Base-by-base conservation (phyloP, 257 asterid species). In the Solanum sparsipilum region DNA sequence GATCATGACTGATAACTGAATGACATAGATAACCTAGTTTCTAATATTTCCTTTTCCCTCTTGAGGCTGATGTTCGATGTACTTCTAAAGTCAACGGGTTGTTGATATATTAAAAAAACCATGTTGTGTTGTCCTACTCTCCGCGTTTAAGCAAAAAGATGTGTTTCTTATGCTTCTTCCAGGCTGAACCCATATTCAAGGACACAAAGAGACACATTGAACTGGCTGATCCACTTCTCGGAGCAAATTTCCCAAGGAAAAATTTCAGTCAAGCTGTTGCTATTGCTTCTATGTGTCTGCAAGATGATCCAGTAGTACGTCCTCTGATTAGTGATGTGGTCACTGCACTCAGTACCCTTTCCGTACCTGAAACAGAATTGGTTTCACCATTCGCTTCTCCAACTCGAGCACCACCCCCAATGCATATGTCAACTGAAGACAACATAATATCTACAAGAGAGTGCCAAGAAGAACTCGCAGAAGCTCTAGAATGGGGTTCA, bases 401-500 rank as follows among this genome's bases (percentile, higher is more conserved):
- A 11, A 36, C 94, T 39, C 83, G 20, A 82, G 70, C 85, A 48
- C 85, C 85, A 48, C 9, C 90, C 15, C 29, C 76, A 3, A 9
- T 31, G 46, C 56, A 10, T 18, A 44, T 15, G 16, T 56, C 35
- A 44, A 60, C 34, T n/a, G 87, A 83, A 32, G 86, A 87, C 27
- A 48, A 23, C 21, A 81, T 29, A 18, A 81, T 38, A 32, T 23
- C 35, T 13, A 92, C 93, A 0, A 70, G 68, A 9, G 98, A 95
- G 32, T 93, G 98, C 16, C 91, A 92, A 74, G 87, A 86, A 79
- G 98, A 95, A 20, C 92, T 94, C 12, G 96, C 98, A 18, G 99
- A 96, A 90, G 99, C 99, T 86, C 94, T 93, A 13, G 98, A 93
- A 52, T 96, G 99, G 99, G 99, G 98, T 18, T 90, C 97, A 9